Base-by-base conservation (phyloP, 768 basidiomycete genomes). In the Termitomyces sp. region DNA sequence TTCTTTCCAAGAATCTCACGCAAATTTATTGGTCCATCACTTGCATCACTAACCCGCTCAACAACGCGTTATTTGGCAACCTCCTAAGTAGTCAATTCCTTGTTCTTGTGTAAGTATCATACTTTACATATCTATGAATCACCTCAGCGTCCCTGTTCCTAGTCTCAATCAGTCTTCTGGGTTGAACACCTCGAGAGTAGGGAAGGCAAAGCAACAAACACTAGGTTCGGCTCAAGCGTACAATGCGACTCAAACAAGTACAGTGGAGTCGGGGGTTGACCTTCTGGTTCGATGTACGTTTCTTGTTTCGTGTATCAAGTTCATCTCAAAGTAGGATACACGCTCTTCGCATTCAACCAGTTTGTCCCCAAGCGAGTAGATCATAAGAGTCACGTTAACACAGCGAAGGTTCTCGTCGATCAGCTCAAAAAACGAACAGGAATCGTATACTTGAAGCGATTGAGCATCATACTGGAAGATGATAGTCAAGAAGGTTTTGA, bases 401-500 rank as follows among this genome's bases (percentile, higher is more conserved):
- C 76, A 12, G 75, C 92, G 20, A 77, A 86, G 39, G 65, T 67
- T 5, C 69, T 94, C 10, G 69, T 91, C n/a, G 68, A 74, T n/a
- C 82, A 81, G 57, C 71, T 91, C 26, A 82, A 81, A 57, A 74
- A 78, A 16, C 78, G 89, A 43, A 68, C 76, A 1, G 86, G 87
- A 0, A 71, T 90, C 33, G 71, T 90, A 2, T 84, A 82, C 58
- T 74, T 95, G 51, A 92, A 89, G 69, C 76, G 92, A 49, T 68
- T 95, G 55, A 92, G 86, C n/a, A 86, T 95, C 49, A 76, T 89
- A 12, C 78, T 93, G 8, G 88, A 93, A 59, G 85, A 91, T 64
- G 89, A 87, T 42, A 93, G 92, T 65, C 90, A 93, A 68, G 92
- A 91, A 69, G 89, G 92, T 1, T 89, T 90, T 64, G 90, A 91